phyloP scores from a whole-genome alignment of 2,329 filamentous ascomycete genomes.

The Intubia oerlemansii region DNA sequence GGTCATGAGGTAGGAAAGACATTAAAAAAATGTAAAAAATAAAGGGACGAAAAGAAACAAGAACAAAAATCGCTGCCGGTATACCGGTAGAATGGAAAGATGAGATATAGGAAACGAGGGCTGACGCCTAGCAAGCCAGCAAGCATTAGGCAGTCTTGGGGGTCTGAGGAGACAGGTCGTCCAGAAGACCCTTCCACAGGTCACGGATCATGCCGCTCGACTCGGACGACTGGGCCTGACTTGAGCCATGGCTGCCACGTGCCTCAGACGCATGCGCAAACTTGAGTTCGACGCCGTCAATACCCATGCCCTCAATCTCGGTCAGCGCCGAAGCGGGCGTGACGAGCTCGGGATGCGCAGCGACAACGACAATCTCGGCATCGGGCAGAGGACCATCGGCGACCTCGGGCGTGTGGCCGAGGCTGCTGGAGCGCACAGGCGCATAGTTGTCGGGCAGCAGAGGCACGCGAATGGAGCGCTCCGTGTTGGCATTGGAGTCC shows the following conservation, averaged over 20 bases:
- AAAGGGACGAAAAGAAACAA: background rate
- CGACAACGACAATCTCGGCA: slow-evolving; percentile 32
- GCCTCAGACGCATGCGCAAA: slow-evolving; percentile 25
- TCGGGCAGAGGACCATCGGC: slow-evolving; percentile 18
- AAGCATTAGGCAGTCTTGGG: slow-evolving; percentile 4
- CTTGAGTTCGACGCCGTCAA: slow-evolving; percentile 34
- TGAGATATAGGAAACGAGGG: too few species aligned
- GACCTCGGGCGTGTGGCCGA: slow-evolving; percentile 21
- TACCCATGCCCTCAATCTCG: slow-evolving; percentile 34
- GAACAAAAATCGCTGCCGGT: slow-evolving; percentile 1
- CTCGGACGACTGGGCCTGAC: slow-evolving; percentile 1
- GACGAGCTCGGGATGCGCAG: slow-evolving; percentile 31
- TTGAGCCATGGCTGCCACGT: slow-evolving; percentile 3
- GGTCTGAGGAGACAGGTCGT: slow-evolving; percentile 6
- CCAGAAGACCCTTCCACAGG: slow-evolving; percentile 30
- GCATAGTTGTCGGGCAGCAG: slow-evolving; percentile 37
- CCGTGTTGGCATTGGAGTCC: slow-evolving; percentile 10
- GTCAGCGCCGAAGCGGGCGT: slow-evolving; percentile 26
- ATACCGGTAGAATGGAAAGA: background rate
- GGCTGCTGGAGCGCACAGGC: slow-evolving; percentile 18
- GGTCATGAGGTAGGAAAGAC: too few species aligned
- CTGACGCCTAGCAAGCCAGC: too few species aligned
- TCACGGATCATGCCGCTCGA: slow-evolving; percentile 26
- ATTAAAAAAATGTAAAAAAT: too few species aligned
- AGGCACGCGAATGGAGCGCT: slow-evolving; percentile 28